Evolutionary conservation across 2,329 filamentous ascomycete genomes (phyloP).

Genomic region (Talaromyces sp.): DNA sequence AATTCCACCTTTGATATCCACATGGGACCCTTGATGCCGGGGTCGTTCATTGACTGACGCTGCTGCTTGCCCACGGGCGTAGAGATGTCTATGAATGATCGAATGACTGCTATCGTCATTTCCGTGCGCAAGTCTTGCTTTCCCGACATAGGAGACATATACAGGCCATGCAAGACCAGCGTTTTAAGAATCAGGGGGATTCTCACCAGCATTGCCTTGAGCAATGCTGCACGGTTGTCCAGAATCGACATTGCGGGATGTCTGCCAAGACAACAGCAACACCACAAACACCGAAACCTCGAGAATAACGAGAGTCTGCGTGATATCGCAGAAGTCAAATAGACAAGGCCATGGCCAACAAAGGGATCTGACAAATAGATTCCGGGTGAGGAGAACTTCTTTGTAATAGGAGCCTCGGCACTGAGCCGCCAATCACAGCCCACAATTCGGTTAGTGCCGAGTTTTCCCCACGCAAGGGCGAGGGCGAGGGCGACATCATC

Average conservation of each 20-base stretch:
- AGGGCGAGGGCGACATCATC: not conserved
- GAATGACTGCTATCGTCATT: conserved; percentile 67
- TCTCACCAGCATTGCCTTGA: conserved; percentile 35
- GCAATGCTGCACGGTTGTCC: conserved; percentile 20
- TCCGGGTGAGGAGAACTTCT: not conserved
- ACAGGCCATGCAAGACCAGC: conserved; percentile 46
- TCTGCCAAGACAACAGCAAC: not conserved
- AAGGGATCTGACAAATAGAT: not conserved
- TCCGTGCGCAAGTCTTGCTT: conserved; percentile 77
- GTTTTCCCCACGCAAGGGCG: not conserved
- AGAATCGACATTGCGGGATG: conserved; percentile 21
- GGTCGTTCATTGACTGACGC: conserved; percentile 56
- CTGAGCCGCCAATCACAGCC: not conserved
- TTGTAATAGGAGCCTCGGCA: not conserved
- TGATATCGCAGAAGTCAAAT: not conserved
- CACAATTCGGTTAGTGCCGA: not conserved
- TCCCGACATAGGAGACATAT: conserved; percentile 63
- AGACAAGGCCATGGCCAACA: not conserved
- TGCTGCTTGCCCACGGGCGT: conserved; percentile 61
- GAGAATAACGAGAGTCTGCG: not conserved
- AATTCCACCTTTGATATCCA: conserved; percentile 74
- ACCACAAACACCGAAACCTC: not conserved
- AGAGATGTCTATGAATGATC: conserved; percentile 54
- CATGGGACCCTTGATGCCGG: conserved; percentile 69
- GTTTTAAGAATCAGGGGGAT: conserved; percentile 42